Base-by-base conservation (phyloP, 148 eudicot genomes). In the Mesembryanthemum crystallinum region DNA sequence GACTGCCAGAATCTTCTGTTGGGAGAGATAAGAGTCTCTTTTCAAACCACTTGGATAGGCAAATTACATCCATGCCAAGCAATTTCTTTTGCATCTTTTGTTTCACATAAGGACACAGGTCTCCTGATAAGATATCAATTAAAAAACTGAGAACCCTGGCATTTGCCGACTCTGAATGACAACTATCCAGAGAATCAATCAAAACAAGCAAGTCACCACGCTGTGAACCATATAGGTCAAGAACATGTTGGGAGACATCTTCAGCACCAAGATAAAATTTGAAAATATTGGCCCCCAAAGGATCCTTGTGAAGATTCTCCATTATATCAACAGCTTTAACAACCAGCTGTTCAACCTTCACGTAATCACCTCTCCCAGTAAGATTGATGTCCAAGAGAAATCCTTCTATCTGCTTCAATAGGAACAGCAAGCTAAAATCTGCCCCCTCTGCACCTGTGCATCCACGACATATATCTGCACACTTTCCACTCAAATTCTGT, bases 41-140 rank as follows among this genome's bases (percentile, higher is more conserved):
- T 78, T 91, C 99, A 69, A 92, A 78, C 99, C 99, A 96, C 82
- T 85, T 90, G 55, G 95, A 86, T 37, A 96, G 83, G 83, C 69
- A 84, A 66, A 49, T 75, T 69, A 84, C 78, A 84, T 92, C 92
- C 89, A 88, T 89, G 75, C 73, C 76, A 75, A 84, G 85, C 72
- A 96, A 92, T 71, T 87, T 91, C 82, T 82, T 79, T 77, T 87
- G 97, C 52, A 91, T 64, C 76, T 79, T 85, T 74, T 67, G 86
- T 78, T 87, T 92, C 27, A 96, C 75, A 82, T 65, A 84, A 76
- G 88, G 73, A 77, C 83, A 80, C 64, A 79, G 30, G 12, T 88
- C 95, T 73, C 86, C 92, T 5, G 94, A 83, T 76, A 92, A 70
- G 30, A 92, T 83, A 45, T 96, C 95, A 72, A 81, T 70, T 28